These are phyloP conservation scores for Akanthomyces lecanii DNA, from an alignment of 2,329 filamentous ascomycete species.

Conservation along the genomic window DNA sequence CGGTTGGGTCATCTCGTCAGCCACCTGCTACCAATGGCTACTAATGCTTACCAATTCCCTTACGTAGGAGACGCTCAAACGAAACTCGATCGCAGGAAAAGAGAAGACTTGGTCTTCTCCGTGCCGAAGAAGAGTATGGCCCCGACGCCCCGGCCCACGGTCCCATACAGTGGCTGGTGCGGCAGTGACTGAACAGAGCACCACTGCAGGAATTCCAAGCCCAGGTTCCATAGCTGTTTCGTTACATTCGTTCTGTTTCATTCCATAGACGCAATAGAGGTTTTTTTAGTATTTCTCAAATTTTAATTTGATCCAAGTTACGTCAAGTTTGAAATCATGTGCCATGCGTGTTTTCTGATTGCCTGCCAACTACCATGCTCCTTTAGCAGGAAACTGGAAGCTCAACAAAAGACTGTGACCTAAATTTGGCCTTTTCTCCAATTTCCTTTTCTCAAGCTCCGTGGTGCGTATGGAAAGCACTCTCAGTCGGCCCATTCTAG, in stretches of 20 bases:
- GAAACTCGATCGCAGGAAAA: neutral
- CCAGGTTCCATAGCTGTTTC: no score
- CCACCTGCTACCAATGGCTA: neutral
- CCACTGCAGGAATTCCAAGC: neutral
- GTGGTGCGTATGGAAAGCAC: neutral
- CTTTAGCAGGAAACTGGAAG: no score
- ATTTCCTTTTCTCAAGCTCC: no score
- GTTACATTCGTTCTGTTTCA: no score
- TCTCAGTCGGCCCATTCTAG: neutral
- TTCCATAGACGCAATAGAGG: no score
- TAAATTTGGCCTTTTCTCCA: no score
- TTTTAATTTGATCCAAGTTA: no score
- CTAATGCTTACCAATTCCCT: neutral
- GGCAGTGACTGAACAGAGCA: neutral
- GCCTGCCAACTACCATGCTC: no score
- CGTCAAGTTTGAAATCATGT: no score
- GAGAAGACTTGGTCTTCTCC: neutral
- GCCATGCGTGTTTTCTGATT: no score
- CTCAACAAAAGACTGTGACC: no score
- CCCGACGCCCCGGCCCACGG: neutral
- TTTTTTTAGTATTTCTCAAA: no score
- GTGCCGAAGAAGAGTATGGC: constrained; percentile 9
- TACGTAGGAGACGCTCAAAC: neutral
- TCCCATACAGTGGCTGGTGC: constrained; percentile 2
- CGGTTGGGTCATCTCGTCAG: neutral